Evolutionary conservation across 2,329 filamentous ascomycete genomes (phyloP), one percentile per base, ranked within the genome.

Genomic region (Chaetomium sp.): DNA sequence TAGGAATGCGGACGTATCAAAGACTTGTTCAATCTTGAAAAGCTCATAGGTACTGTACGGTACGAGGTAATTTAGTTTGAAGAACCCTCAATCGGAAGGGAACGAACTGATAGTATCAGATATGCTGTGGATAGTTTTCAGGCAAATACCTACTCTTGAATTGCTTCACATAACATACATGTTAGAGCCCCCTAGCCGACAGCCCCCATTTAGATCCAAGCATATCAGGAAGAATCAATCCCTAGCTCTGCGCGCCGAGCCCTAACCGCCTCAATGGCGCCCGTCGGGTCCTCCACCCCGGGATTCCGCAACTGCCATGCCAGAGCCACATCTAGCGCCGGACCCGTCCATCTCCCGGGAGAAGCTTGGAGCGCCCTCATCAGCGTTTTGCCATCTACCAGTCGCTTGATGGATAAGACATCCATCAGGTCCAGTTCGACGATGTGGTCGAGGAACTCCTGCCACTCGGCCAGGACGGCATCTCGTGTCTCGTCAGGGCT

Each of bases 261-360:
- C 47, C 71, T 69, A 32, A 89, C 78, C 65, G 85, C 81, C 47
- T 84, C 78, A 52, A 90, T 72, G 1, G 79, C 85, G 2, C 75
- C 79, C 6, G 72, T 65, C 6, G 76, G 70, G 59, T 91, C 86
- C 3, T 78, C 81, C 55, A 74, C 76, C 4, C 77, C 77, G 0
- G 91, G 89, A 66, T 97, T 84, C 40, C 89, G 80, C 52, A 97
- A 79, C 71, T 97, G 94, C 91, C 91, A 97, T 58, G 85, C 84
- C 70, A 95, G 81, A 58, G 89, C 88, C 4, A 91, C 76, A 36
- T 95, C 87, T 47, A 96, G 73, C 3, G 91, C 91, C 46, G 79
- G 78, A 53, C 83, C 83, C 79, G 95, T 87, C 92, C 92, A 97
- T n/a, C 77, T 84, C 1, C 89, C 90, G 0, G 88, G 86, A 60